Conservation (phyloP, 805 yeast genomes). For the Vanderwaltozyma verrucispora region DNA sequence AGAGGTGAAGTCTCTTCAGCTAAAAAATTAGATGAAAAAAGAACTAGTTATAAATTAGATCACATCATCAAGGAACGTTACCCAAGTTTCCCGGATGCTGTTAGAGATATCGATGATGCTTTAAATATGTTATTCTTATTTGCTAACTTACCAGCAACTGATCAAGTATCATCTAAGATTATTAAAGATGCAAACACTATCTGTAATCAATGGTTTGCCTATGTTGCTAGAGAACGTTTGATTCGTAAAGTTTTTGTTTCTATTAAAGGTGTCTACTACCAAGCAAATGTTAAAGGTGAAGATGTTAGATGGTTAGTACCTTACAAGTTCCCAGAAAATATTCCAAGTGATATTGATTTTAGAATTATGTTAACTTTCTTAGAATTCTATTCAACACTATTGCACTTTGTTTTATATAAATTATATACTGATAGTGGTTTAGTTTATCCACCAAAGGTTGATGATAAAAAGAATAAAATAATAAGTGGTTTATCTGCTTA, state of each 20-base stretch:
- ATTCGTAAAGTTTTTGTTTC: slow-evolving; percentile 88
- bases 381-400: slow-evolving; percentile 87
- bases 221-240: slow-evolving; percentile 71
- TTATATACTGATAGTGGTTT: slow-evolving; percentile 78
- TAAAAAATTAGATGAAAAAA: slow-evolving; percentile 65
- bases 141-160: slow-evolving; percentile 91
- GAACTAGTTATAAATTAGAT: slow-evolving; percentile 68
- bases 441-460: slow-evolving; percentile 84
- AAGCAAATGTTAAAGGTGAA: slow-evolving; percentile 83
- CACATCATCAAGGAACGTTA: slow-evolving; percentile 90
- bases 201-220: slow-evolving; percentile 94
- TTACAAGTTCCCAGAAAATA: slow-evolving; percentile 90
- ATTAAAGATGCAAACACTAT: slow-evolving; percentile 81
- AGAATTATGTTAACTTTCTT: slow-evolving; percentile 93
- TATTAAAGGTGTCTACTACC: slow-evolving; percentile 94
- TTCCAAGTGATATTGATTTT: slow-evolving; percentile 91
- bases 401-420: slow-evolving; percentile 79
- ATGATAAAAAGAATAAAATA: slow-evolving; percentile 61
- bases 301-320: slow-evolving; percentile 95
- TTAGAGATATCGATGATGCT: slow-evolving; percentile 92
- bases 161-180: slow-evolving; percentile 64
- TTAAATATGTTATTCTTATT: slow-evolving; percentile 89
- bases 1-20: slow-evolving; percentile 89
- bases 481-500: slow-evolving; percentile 85
- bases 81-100: slow-evolving; percentile 85